Evolutionary conservation across 2,329 filamentous ascomycete genomes (phyloP), one percentile per base, ranked within the genome.

Genomic region (Monascus ruber): DNA sequence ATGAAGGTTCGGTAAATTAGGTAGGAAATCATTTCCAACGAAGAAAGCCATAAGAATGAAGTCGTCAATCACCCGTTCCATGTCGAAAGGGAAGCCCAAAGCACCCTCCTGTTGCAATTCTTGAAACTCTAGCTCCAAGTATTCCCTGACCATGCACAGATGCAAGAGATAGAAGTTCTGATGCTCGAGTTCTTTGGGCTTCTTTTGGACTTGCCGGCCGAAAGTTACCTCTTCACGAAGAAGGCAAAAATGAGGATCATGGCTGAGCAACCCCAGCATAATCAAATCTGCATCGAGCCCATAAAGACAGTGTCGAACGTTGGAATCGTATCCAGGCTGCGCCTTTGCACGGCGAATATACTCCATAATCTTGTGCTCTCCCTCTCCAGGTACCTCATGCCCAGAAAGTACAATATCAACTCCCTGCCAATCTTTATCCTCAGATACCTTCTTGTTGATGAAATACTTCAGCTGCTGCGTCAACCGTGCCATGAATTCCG

Each of bases 21-120:
- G 91, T 62, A 98, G 74, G 68, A 98, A 98, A 74, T 98, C 91
- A 64, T 98, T 98, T 59, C 91, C 91, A 54, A 98, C 86, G 63
- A 98, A 98, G 69, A 98, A 98, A 35, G 88, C 89, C 87, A 98
- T 95, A 44, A 98, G 76, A 59, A 98, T 96, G 64, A 98, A 98
- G 70, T 98, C 91, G 60, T 98, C 91, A 66, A 98, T 96, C 56
- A 98, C 79, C 47, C 83, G 79, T 69, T 98, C 91, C 73, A 98
- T 82, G 57, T 98, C 84, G 58, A 93, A 98, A 36, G 77, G 70
- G 53, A 95, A 88, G 32, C 69, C 72, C 50, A 94, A 70, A 51
- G 71, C 69, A 11, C 80, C 83, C 24, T 82, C 75, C 54, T 81
- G 68, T 62, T 91, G 80, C 50, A 98, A 68, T 47, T 95, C 88